Base-by-base conservation (phyloP, 805 yeast species). In the Wickerhamiella galacta region DNA sequence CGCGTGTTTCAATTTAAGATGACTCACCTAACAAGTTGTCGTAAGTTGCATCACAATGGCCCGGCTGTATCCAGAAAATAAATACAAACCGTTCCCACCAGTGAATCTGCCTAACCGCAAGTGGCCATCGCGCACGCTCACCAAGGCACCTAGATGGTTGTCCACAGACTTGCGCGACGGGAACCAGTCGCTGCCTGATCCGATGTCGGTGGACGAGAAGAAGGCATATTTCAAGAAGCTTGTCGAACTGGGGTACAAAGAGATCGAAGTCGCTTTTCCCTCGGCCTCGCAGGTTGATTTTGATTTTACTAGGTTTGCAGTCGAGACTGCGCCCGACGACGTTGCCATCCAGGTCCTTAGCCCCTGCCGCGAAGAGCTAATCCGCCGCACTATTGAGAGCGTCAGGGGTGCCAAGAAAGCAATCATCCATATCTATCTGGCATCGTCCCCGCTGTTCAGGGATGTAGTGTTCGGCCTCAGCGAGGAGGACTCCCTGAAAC, bases 141-240 rank as follows among this genome's bases (percentile, higher is more conserved):
- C 58, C 32, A 67, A 67, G 49, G 68, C 83, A 3, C 92, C 92
- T 15, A 61, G 90, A 43, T 78, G 90, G 90, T 60, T 79, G 30
- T 73, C 85, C 15, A 78, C 92, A 3, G 92, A 79, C 48, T 62
- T 78, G 39, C 66, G 92, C 46, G 92, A 78, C 49, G 92, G 92
- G 20, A 78, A 78, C 54, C 90, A 78, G 57, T 73, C 85, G 4
- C 63, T 78, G 43, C 87, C 90, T 0, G 90, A 78, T 49, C 92
- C 90, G 34, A 78, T 78, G 92, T 63, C 76, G n/a, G 61, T 76
- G 27, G 73, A 60, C n/a, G 85, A 78, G 47, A 78, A 78, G 56
- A 72, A 72, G 48, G 68, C 61, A 34, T 78, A 74, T 55, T 76
- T 77, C 52, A 57, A 67, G 34, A 73, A 75, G 51, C 60, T 78